Percentiles rank a stretch among this genome's conserved stretches.
Conservation (phyloP, 1,284 basidiomycete genomes). For the Butyriboletus appendiculatus region DNA sequence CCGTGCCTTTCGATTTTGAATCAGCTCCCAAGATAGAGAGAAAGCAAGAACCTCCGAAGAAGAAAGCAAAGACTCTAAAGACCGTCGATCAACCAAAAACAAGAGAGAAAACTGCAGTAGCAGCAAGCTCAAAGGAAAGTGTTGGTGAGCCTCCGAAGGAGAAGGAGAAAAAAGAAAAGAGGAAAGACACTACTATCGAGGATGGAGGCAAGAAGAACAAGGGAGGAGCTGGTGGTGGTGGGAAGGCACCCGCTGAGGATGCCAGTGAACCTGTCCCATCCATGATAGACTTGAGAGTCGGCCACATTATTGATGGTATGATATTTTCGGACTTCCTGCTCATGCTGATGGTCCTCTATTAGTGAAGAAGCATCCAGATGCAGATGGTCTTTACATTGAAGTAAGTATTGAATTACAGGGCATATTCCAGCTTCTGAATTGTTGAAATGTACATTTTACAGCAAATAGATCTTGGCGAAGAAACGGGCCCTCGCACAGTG, state of each 20-base stretch:
- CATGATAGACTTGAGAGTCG: constrained; percentile 94
- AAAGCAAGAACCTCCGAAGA: constrained; percentile 72
- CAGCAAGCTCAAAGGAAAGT: constrained; percentile 29
- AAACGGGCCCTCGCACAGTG: constrained; percentile 89
- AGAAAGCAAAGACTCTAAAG: constrained; percentile 77
- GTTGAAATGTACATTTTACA: constrained; percentile 32
- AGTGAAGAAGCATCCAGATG: constrained; percentile 95
- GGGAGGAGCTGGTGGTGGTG: constrained; percentile 35
- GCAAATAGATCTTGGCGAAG: constrained; percentile 96
- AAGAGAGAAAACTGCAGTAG: constrained; percentile 29
- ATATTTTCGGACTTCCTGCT: constrained; percentile 6
- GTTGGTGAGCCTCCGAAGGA: constrained; percentile 39
- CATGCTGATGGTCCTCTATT: constrained; percentile 7
- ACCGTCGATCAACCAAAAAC: constrained; percentile 36
- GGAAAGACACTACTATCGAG: constrained; percentile 42
- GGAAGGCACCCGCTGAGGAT: constrained; percentile 55
- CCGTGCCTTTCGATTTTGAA: constrained; percentile 71
- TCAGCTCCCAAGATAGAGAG: constrained; percentile 75
- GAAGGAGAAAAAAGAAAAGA: constrained; percentile 51
- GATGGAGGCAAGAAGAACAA: constrained; percentile 49
- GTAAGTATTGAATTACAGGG: constrained; percentile 37
- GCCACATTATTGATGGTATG: constrained; percentile 86
- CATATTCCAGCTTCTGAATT: not conserved
- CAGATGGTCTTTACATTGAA: constrained; percentile 91
- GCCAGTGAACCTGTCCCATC: constrained; percentile 81